Percentiles rank a stretch among this genome's conserved stretches.
Conservation (phyloP, 2,329 filamentous ascomycete genomes). For the Verticillium nubilum region DNA sequence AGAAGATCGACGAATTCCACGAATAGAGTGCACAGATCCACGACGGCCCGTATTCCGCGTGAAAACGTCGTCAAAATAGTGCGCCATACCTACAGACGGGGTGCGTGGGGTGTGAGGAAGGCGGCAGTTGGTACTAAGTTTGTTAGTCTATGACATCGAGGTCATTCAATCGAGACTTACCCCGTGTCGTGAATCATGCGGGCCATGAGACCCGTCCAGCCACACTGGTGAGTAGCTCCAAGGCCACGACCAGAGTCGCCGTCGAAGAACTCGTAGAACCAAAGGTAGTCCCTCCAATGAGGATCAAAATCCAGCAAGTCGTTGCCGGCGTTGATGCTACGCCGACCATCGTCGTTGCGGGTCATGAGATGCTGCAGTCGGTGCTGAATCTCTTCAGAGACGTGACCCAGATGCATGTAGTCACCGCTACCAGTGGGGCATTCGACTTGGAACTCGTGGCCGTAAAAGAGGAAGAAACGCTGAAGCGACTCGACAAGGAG, state of each 20-base stretch:
- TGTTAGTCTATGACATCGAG: not conserved
- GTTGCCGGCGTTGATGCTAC: constrained; percentile 81
- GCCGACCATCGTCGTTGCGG: constrained; percentile 74
- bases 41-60: constrained; percentile 42
- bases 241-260: constrained; percentile 85
- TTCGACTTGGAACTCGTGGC: constrained; percentile 80
- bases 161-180: constrained; percentile 44
- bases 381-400: constrained; percentile 93
- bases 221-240: constrained; percentile 89
- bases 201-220: constrained; percentile 92
- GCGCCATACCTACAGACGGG: constrained; percentile 73
- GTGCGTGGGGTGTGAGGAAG: constrained; percentile 90
- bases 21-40: constrained; percentile 31
- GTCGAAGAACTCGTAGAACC: constrained; percentile 98
- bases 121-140: constrained; percentile 71
- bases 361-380: constrained; percentile 88
- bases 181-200: constrained; percentile 98
- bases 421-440: constrained; percentile 92
- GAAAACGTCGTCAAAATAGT: constrained; percentile 94
- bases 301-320: constrained; percentile 86
- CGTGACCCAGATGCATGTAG: constrained; percentile 91
- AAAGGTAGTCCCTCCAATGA: constrained; percentile 88
- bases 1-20: constrained; percentile 68
- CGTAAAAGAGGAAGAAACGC: constrained; percentile 94
- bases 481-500: constrained; percentile 90